These are phyloP conservation scores for grape (Vitis vinifera) DNA, from an alignment of 164 flowering plant genomes.

Conservation along the genomic window ASM3070453v1 NC_081811.1:27466001-27466500, in stretches of 20 bases:
- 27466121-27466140: conserved; percentile 54
- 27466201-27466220: conserved; percentile 94
- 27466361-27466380: conserved; percentile 70
- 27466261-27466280: conserved; percentile 92
- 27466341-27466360: conserved; percentile 70
- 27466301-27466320: conserved; percentile 68
- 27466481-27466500: background rate
- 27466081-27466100: conserved; percentile 35
- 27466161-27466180: conserved; percentile 75
- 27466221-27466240: conserved; percentile 99
- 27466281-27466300: conserved; percentile 70
- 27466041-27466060: conserved; percentile 35
- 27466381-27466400: conserved; percentile 66
- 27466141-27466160: conserved; percentile 56
- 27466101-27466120: conserved; percentile 38
- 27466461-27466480: background rate
- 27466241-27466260: conserved; percentile 62
- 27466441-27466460: conserved; percentile 26
- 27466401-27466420: conserved; percentile 73
- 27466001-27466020: conserved; percentile 12
- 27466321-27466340: conserved; percentile 95
- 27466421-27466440: conserved; percentile 82
- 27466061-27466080: conserved; percentile 46
- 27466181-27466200: conserved; percentile 85
- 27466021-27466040: conserved; percentile 17